These are phyloP conservation scores for Delonix regia DNA, from an alignment of 306 rosid species.

Conservation along the genomic window DNA sequence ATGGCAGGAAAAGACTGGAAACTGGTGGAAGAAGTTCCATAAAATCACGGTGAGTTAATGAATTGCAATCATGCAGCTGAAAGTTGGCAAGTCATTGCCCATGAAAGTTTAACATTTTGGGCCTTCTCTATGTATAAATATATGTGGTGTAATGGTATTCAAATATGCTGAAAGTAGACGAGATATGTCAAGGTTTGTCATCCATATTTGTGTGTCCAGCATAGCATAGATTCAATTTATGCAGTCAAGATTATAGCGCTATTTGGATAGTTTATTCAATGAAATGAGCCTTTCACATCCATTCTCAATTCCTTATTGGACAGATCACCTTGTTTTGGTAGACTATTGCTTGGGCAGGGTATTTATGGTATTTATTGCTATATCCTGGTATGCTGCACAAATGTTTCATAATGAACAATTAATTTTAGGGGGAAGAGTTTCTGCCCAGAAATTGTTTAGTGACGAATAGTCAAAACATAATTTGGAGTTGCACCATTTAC, in stretches of 20 bases:
- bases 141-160: neutral
- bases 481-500: neutral
- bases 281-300: neutral
- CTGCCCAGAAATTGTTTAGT: neutral
- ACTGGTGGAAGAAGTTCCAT: slow-evolving; percentile 45
- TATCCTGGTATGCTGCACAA: neutral
- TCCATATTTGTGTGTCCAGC: neutral
- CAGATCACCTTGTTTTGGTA: neutral
- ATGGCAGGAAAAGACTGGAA: slow-evolving; percentile 39
- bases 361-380: neutral
- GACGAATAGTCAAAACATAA: neutral
- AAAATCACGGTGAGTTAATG: slow-evolving; percentile 54
- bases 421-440: neutral
- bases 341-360: neutral
- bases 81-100: slow-evolving; percentile 26
- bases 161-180: neutral
- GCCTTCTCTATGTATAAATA: neutral
- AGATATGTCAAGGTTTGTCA: neutral
- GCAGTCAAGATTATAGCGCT: neutral
- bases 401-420: neutral
- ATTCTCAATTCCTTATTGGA: neutral
- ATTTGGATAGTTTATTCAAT: neutral
- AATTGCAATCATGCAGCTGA: slow-evolving; percentile 30
- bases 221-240: neutral
- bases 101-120: neutral